Base-by-base conservation (phyloP, 208 protist genomes). In the Acanthamoeba triangularis region DNA sequence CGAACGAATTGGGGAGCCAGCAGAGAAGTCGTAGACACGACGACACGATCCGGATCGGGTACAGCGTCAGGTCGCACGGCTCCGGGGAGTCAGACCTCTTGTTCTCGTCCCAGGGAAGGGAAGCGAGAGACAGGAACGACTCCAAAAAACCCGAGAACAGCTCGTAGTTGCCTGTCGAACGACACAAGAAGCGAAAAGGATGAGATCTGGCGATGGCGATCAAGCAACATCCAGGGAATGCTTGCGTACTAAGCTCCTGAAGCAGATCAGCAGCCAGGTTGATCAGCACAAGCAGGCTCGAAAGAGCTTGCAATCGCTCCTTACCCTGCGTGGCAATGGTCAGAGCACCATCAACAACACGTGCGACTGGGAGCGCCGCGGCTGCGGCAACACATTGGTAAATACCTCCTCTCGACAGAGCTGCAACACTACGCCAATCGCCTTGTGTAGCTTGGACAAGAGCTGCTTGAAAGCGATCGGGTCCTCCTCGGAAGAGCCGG, bases 1-100 rank as follows among this genome's bases (percentile, higher is more conserved):
- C 80, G 47, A 88, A 88, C 18, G 80, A 88, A 28, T 88, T 63
- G 28, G 80, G 80, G 2, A 88, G 80, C 80, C 80, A 88, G 80
- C 80, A 88, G n/a, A 88, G 80, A 13, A 88, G 80, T 4, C 80
- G 44, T 1, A 88, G 49, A 28, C 80, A 88, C 80, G 80, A 88
- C 18, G 52, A 35, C 8, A 88, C 35, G n/a, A 88, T 63, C 52
- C 80, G 44, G 18, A 88, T 33, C 28, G 80, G 80, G 33, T 41
- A 88, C 49, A 23, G 25, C 30, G 49, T 13, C 5, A 88, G n/a
- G 49, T 88, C 52, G n/a, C 47, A 61, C 28, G 3, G 49, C 33
- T 88, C 30, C 25, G 80, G 44, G 13, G 33, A 4, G 11, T n/a
- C 49, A 16, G 2, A 23, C 23, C 63, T 10, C 28, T 61, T 44